phyloP scores from a whole-genome alignment of 345 rosid species.

The Boechera stricta region DNA sequence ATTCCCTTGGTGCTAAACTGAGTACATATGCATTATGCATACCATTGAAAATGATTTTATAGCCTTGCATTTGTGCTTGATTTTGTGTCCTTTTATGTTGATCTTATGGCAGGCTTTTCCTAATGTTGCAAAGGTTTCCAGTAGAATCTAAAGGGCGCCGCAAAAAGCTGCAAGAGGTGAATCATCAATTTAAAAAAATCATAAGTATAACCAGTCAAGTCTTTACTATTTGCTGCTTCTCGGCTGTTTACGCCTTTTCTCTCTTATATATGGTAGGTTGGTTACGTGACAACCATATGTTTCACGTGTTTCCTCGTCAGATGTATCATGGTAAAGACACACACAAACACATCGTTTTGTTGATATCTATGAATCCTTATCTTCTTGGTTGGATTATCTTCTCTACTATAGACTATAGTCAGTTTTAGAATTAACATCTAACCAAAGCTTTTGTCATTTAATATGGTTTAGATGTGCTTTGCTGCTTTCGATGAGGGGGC shows the following conservation, averaged over 20 bases:
- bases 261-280: conserved; percentile 66
- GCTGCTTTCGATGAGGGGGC: conserved; percentile 84
- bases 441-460: conserved; percentile 15
- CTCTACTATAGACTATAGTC: not conserved
- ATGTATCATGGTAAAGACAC: conserved; percentile 75
- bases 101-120: conserved; percentile 70
- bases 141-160: conserved; percentile 93
- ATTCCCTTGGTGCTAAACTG: not conserved
- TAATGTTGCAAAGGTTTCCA: conserved; percentile 94
- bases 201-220: conserved; percentile 4
- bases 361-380: conserved; percentile 3
- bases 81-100: not conserved
- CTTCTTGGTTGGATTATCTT: conserved; percentile 15
- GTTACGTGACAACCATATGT: conserved; percentile 91
- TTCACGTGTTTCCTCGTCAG: conserved; percentile 88
- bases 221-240: not conserved
- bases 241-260: not conserved
- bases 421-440: conserved; percentile 5
- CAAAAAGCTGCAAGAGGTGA: conserved; percentile 92
- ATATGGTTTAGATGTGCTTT: conserved; percentile 67
- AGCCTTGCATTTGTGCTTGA: conserved; percentile 11
- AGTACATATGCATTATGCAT: not conserved
- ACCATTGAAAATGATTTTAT: conserved; percentile 10
- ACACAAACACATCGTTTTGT: conserved; percentile 20
- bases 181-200: conserved; percentile 11